Evolutionary conservation across 495 filamentous ascomycete genomes (phyloP).

Genomic region (Hypoxylon rickii): DNA sequence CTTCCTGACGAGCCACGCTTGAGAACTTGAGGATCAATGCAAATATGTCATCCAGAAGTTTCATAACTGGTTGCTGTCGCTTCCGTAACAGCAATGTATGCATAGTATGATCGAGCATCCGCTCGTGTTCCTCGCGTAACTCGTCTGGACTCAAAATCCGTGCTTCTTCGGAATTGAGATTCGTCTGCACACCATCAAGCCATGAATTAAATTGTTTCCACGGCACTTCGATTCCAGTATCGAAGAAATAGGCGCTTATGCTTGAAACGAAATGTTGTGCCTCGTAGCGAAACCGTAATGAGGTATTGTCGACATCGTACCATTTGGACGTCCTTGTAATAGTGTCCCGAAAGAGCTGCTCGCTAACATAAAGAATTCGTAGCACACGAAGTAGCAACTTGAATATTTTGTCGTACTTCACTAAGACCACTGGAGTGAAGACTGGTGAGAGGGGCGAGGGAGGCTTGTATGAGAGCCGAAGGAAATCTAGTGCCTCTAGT

Average conservation of each 20-base stretch:
- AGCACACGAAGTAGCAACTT: constrained; percentile 74
- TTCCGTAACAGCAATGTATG: constrained; percentile 71
- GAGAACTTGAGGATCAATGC: constrained; percentile 70
- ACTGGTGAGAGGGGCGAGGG: constrained; percentile 72
- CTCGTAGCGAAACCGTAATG: constrained; percentile 70
- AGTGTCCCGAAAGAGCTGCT: constrained; percentile 68
- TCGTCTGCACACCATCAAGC: constrained; percentile 64
- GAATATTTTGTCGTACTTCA: constrained; percentile 85
- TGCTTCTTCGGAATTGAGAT: constrained; percentile 41
- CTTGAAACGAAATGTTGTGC: constrained; percentile 76
- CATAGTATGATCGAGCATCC: constrained; percentile 78
- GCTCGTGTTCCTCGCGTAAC: constrained; percentile 73
- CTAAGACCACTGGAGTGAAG: constrained; percentile 67
- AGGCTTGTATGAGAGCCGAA: constrained; percentile 82
- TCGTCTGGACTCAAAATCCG: constrained; percentile 62
- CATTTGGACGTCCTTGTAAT: constrained; percentile 44
- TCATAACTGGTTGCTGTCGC: constrained; percentile 70
- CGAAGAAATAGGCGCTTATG: constrained; percentile 74
- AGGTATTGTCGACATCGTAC: constrained; percentile 42
- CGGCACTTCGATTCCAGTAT: constrained; percentile 68
- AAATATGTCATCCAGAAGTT: constrained; percentile 79
- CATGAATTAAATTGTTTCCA: constrained; percentile 73
- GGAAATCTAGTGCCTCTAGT: constrained; percentile 87
- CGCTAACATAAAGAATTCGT: constrained; percentile 79
- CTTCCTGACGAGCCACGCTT: constrained; percentile 34